Conservation (phyloP, 1,284 basidiomycete species). For the Athelia psychrophila region DNA sequence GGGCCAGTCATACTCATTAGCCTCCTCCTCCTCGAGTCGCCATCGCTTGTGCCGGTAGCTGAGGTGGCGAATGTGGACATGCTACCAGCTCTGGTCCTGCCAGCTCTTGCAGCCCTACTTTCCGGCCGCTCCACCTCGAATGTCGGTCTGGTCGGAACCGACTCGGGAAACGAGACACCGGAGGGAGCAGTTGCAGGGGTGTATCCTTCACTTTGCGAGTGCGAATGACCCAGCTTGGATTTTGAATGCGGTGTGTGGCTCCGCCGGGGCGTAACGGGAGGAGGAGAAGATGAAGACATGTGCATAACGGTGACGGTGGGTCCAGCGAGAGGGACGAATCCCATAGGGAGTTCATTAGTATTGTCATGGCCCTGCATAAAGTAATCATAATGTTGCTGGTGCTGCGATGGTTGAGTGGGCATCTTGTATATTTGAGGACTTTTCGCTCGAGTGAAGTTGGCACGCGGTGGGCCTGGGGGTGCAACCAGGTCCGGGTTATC, state of each 20-base stretch:
- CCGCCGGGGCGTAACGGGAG: neutral
- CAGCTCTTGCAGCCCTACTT: too few species aligned
- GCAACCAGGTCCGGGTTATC: neutral
- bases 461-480: neutral
- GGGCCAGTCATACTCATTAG: neutral
- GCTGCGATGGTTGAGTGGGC: too few species aligned
- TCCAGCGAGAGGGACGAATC: neutral
- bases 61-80: neutral
- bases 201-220: neutral
- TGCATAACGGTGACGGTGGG: neutral
- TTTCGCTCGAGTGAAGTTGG: neutral
- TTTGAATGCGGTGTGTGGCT: neutral
- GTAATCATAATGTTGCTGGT: too few species aligned
- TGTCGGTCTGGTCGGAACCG: neutral
- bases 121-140: neutral
- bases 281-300: neutral
- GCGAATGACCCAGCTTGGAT: too few species aligned
- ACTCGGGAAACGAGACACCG: neutral
- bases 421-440: too few species aligned
- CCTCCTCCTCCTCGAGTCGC: too few species aligned
- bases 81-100: neutral
- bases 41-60: too few species aligned
- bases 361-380: too few species aligned
- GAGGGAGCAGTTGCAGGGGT: neutral
- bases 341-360: neutral